A percentile compares a stretch with the other conserved stretches of the same genome.
Evolutionary conservation across 2,329 filamentous ascomycete species (phyloP).

Genomic region (Fusarium acutatum): DNA sequence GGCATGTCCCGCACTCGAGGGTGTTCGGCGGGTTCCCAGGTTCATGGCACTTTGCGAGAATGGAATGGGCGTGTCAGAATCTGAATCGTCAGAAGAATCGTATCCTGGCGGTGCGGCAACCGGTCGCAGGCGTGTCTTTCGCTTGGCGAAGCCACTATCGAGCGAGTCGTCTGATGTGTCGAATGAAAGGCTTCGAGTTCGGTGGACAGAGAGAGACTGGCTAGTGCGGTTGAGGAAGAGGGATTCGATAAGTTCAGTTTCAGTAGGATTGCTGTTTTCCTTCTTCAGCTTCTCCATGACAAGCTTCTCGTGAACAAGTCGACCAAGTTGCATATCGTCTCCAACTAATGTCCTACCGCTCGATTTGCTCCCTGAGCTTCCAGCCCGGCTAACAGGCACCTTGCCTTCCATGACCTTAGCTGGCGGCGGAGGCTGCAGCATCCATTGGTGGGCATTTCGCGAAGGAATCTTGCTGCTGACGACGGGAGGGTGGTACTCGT

Average conservation of each 20-base stretch:
- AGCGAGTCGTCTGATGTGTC: slow-evolving; percentile 48
- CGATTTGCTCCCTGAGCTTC: slow-evolving; percentile 63
- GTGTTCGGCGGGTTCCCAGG: slow-evolving; percentile 35
- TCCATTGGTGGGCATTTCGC: slow-evolving; percentile 81
- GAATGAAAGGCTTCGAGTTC: slow-evolving; percentile 51
- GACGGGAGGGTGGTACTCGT: slow-evolving; percentile 86
- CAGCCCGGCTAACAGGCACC: slow-evolving; percentile 71
- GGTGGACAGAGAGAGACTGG: slow-evolving; percentile 44
- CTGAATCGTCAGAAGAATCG: slow-evolving; percentile 48
- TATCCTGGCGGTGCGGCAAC: slow-evolving; percentile 43
- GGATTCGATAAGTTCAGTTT: slow-evolving; percentile 56
- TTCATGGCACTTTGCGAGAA: slow-evolving; percentile 38
- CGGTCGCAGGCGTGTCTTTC: slow-evolving; percentile 41
- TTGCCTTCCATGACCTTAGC: slow-evolving; percentile 93
- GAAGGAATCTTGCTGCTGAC: slow-evolving; percentile 77
- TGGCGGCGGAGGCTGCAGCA: slow-evolving; percentile 90
- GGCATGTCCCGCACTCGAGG: slow-evolving; percentile 44
- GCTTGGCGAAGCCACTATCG: slow-evolving; percentile 43
- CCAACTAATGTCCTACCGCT: slow-evolving; percentile 55
- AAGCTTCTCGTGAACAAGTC: slow-evolving; percentile 56
- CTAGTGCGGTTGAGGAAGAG: slow-evolving; percentile 48
- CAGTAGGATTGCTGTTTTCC: slow-evolving; percentile 50
- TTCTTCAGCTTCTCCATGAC: slow-evolving; percentile 57
- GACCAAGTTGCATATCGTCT: slow-evolving; percentile 54
- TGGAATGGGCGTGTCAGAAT: slow-evolving; percentile 36